A percentile compares a stretch with the other conserved stretches of the same genome.
phyloP scores from a whole-genome alignment of 2,329 filamentous ascomycete species.

The Aspergillus spinulosporus region DNA sequence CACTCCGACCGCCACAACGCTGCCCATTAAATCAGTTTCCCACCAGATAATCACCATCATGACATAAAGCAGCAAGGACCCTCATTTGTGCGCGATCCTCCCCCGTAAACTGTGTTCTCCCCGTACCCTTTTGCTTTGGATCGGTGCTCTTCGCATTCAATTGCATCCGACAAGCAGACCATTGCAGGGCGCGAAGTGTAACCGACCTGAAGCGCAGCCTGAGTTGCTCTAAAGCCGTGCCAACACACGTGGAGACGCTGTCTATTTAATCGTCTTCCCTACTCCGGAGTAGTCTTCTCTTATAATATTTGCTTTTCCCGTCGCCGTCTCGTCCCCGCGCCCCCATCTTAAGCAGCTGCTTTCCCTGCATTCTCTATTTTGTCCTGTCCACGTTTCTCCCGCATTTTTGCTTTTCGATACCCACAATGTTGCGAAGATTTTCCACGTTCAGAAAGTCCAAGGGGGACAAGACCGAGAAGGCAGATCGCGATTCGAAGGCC shows the following conservation, averaged over 20 bases:
- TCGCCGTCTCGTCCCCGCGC: constrained; percentile 4
- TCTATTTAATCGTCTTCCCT: constrained; percentile 6
- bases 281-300: neutral
- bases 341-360: constrained; percentile 14
- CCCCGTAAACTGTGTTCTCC: neutral
- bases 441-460: constrained; percentile 44
- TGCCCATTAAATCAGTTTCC: constrained; percentile 4
- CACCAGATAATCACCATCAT: constrained; percentile 7
- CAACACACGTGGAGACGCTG: constrained; percentile 11
- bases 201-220: constrained; percentile 1
- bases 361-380: neutral
- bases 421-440: constrained; percentile 43
- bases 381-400: neutral
- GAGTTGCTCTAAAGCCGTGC: neutral
- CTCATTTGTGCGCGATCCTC: neutral
- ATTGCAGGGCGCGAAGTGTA: constrained; percentile 13
- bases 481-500: constrained; percentile 36
- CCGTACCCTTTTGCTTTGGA: constrained; percentile 1
- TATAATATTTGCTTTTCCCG: constrained; percentile 17
- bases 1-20: neutral
- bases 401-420: constrained; percentile 6
- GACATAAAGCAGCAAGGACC: constrained; percentile 1
- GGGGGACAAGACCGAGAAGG: constrained; percentile 30
- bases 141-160: constrained; percentile 15
- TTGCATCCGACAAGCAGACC: constrained; percentile 18